Evolutionary conservation across 352 stramenopile genomes (phyloP), one percentile per base, ranked within the genome.

Genomic region (Phytophthora tubulina): DNA sequence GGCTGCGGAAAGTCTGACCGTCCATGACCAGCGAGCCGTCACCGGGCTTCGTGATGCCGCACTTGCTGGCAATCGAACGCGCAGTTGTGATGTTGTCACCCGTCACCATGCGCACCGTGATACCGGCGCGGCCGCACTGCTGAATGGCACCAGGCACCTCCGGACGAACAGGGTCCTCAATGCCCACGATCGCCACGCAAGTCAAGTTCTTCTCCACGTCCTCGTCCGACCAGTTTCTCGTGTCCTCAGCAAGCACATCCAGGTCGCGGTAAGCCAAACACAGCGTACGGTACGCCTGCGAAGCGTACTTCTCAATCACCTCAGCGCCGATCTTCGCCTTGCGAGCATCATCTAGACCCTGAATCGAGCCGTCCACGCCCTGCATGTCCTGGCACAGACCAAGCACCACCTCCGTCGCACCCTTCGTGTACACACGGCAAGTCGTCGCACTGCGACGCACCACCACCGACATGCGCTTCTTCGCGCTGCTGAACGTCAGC

Each of bases 181-280:
- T 89, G 15, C 76, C 81, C 5, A 84, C 81, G 35, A 89, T 84
- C 6, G 68, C 75, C 36, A 86, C 64, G 51, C 75, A 87, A 30
- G 76, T 85, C 54, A 89, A 67, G 32, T 85, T 79, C 55, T 78
- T 76, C 65, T 95, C 85, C 46, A 93, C 51, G 27, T 89, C 86
- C 5, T 95, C 86, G 14, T 96, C 78, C 35, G 65, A 49, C 74
- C 74, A 81, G 42, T 73, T 68, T 15, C 27, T 63, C 11, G 57
- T 76, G 4, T 81, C 79, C 45, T 77, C 72, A 31, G 71, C 63
- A 14, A 61, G 67, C n/a, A 70, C 63, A 15, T 87, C 76, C 41
- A 95, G 72, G 50, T 95, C 82, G 46, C 85, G 88, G 73, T 98
- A 89, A 11, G 87, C 83, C 44, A 96, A 72, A 30, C 89, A 95